Base-by-base conservation (phyloP, 2,329 filamentous ascomycete genomes). In the Colletotrichum tropicicola region DNA sequence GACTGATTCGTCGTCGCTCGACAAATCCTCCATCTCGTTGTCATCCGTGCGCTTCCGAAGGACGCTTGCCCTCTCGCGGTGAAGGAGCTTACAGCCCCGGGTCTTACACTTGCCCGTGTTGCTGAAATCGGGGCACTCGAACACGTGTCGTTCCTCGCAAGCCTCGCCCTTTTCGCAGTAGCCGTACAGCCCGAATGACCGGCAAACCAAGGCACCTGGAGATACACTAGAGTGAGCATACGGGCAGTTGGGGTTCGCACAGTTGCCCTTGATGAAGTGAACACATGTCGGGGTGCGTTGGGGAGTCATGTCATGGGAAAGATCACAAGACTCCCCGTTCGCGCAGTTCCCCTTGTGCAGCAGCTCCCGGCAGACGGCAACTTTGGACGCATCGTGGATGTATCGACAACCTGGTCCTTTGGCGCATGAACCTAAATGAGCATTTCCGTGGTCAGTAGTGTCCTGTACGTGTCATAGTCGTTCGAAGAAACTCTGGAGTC, bases 51-150 rank as follows among this genome's bases (percentile, higher is more conserved):
- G 87, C 76, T 91, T 90, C 73, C 93, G 91, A 73, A 91, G 85
- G 75, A 90, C 83, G 83, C 92, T 94, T 75, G 94, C 94, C 79
- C 92, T 90, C 80, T 96, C 92, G 75, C 95, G 89, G 80, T 99
- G 96, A 65, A 89, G 91, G 58, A 97, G 86, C 75, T 91, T 92
- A 83, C 95, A 98, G 70, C 90, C 89, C 78, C 90, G 89, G 76
- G 87, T 89, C 76, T 89, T 89, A 87, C 96, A 99, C 68, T 85
- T 83, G 72, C 95, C 95, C 66, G 88, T 93, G 80, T 97, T 97
- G 85, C 93, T 92, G 83, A 97, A 98, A 77, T 97, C 92, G 68
- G 96, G 95, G 78, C 96, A 98, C 78, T 98, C 95, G 79, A 91
- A 91, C 62, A 95, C 91, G 81, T 99, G 96, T 66, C 94, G 91